Percentiles rank a stretch among this genome's conserved stretches.
These are phyloP conservation scores for Amaranthus hypochondriacus DNA, from an alignment of 148 eudicot species.

Conservation along the genomic window DNA sequence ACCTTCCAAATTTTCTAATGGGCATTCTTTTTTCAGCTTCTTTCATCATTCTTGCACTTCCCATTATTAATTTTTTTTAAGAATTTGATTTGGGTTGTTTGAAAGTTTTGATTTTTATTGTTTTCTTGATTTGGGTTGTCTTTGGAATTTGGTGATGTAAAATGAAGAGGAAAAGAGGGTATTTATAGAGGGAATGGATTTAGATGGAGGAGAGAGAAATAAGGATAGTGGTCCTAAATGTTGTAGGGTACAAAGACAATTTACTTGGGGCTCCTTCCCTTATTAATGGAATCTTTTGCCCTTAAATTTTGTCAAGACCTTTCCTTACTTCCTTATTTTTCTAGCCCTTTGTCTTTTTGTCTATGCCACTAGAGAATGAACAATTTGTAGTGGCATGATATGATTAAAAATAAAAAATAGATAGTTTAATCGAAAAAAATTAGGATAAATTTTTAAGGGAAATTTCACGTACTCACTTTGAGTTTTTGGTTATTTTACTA, in stretches of 20 bases:
- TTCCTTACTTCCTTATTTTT: slow-evolving; percentile 5
- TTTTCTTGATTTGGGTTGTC: not conserved
- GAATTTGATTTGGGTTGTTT: not conserved
- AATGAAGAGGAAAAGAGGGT: not conserved
- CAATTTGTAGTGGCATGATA: slow-evolving; percentile 8
- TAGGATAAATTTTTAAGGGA: no score
- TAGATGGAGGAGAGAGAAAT: slow-evolving; percentile 3
- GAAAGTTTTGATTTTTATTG: not conserved
- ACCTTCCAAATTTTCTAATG: slow-evolving; percentile 41
- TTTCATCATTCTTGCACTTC: slow-evolving; percentile 16
- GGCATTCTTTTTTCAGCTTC: slow-evolving; percentile 39
- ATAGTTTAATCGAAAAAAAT: no score
- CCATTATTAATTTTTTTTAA: not conserved
- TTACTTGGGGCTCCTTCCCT: slow-evolving; percentile 22
- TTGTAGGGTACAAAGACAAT: slow-evolving; percentile 23
- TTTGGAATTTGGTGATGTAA: slow-evolving; percentile 1
- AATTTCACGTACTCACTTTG: no score
- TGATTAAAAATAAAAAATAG: no score
- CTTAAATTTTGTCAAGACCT: not conserved
- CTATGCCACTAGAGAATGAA: slow-evolving; percentile 22
- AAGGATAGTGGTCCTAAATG: slow-evolving; percentile 19
- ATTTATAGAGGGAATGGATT: slow-evolving; percentile 12
- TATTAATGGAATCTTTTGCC: slow-evolving; percentile 28
- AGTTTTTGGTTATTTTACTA: no score
- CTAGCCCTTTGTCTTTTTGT: slow-evolving; percentile 27